Percentiles rank a stretch among this genome's conserved stretches.
Conservation (phyloP, 2,329 filamentous ascomycete genomes). For the Talaromyces sp. region DNA sequence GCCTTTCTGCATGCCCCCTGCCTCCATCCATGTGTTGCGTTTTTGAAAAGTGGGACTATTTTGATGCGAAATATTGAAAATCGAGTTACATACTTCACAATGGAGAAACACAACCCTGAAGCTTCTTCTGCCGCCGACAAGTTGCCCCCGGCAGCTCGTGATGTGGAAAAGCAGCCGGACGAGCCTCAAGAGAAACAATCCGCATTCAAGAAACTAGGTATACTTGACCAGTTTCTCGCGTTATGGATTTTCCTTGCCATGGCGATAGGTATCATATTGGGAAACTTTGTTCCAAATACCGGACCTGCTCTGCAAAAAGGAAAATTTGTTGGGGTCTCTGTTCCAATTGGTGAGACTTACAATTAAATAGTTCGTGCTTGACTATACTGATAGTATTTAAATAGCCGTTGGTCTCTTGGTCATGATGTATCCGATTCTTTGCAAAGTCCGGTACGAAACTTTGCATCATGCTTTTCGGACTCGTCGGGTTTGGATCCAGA, state of each 20-base stretch:
- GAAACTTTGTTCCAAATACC: conserved; percentile 64
- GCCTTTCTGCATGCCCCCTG: not conserved
- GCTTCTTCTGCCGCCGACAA: not conserved
- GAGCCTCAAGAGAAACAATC: not conserved
- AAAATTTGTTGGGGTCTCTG: conserved; percentile 64
- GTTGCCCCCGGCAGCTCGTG: not conserved
- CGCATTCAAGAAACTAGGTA: conserved; percentile 40
- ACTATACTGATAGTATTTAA: not conserved
- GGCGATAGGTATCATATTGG: conserved; percentile 67
- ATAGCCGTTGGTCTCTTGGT: conserved; percentile 72
- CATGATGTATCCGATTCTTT: conserved; percentile 94
- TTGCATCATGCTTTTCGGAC: conserved; percentile 62
- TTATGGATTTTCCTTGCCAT: conserved; percentile 77
- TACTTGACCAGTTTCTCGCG: conserved; percentile 60
- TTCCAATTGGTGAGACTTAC: conserved; percentile 54
- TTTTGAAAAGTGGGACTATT: not conserved
- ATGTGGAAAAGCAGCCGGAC: not conserved
- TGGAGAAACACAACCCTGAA: not conserved
- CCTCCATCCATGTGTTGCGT: not conserved
- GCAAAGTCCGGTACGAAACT: conserved; percentile 75
- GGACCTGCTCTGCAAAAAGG: conserved; percentile 62
- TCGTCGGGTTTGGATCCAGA: conserved; percentile 66
- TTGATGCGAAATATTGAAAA: not conserved
- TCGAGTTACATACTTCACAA: not conserved
- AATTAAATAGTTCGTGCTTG: not conserved